Evolutionary conservation across 2,329 filamentous ascomycete species (phyloP).

Genomic region (Venturia pyrina): DNA sequence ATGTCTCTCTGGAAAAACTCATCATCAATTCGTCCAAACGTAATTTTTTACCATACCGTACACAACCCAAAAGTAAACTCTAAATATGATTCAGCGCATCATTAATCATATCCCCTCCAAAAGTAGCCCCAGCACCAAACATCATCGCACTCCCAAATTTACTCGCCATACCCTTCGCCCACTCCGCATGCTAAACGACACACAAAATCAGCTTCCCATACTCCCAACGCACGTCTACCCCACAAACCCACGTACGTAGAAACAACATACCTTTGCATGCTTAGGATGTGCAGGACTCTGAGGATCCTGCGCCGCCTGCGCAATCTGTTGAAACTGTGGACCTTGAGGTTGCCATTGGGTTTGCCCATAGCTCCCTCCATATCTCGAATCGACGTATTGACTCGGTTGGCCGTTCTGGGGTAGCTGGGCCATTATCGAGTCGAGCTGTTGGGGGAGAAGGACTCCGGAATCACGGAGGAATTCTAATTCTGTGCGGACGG

Average conservation of each 20-base stretch:
- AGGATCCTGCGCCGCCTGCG: constrained; percentile 6
- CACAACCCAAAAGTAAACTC: not conserved
- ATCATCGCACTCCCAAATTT: constrained; percentile 9
- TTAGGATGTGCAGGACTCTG: constrained; percentile 12
- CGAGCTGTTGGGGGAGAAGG: constrained; percentile 21
- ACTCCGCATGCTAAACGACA: constrained; percentile 2
- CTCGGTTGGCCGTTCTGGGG: constrained; percentile 17
- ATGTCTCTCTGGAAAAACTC: not conserved
- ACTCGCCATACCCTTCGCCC: constrained; percentile 6
- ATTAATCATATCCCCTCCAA: constrained; percentile 9
- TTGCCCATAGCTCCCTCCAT: constrained; percentile 1
- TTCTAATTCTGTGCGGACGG: constrained; percentile 19
- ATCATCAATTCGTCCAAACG: not conserved
- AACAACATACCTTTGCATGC: constrained; percentile 8
- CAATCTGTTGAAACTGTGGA: constrained; percentile 1
- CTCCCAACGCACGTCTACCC: not conserved
- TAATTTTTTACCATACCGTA: too few species aligned
- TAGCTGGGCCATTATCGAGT: constrained; percentile 25
- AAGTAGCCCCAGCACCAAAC: constrained; percentile 8
- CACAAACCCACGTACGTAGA: not conserved
- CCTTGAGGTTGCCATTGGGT: constrained; percentile 3
- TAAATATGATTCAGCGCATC: constrained; percentile 7
- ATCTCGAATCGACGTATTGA: not conserved
- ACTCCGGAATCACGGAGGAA: constrained; percentile 23
- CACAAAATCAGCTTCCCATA: not conserved